Evolutionary conservation across 2,329 filamentous ascomycete species (phyloP), one percentile per base, ranked within the genome.

Genomic region (Talaromyces atroroseus): DNA sequence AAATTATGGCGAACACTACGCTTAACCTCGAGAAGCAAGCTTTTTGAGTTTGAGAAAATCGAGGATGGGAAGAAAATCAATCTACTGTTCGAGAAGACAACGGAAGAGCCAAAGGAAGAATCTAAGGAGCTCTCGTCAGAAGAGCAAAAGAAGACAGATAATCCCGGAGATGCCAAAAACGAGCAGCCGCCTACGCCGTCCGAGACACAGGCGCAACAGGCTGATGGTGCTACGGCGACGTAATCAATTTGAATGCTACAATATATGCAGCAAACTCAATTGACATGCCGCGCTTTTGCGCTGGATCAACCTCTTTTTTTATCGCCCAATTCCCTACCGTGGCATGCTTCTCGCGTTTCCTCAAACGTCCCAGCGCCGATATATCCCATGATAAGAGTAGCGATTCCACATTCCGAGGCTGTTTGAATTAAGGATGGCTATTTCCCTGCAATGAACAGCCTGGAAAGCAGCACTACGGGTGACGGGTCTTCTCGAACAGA

Each of bases 1-100:
- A 92, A 95, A 71, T 88, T 85, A 56, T 99, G 94, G 94, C 84
- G 92, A 63, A 89, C 90, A 5, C 76, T 99, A 60, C 85, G 94
- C 52, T 82, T 95, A 61, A 88, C 90, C 10, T 85, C 88, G 56
- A 84, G 84, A 61, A 84, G 80, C 56, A 88, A 87, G 64, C 80
- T 97, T 62, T 81, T 84, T 46, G 76, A 85, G 20, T 94, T 97
- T 70, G 92, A 97, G 71, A 90, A 88, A 71, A 88, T 96, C 49
- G 91, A 96, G 55, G 86, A 91, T 62, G 86, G 88, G 42, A 88
- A 88, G 67, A 89, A 90, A 61, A 68, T 85, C 59, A 76, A 81
- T 59, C 70, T 74, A 58, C 73, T 82, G 58, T 79, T 80, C 57
- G 73, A 73, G 54, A 58, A 49, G 12, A 58, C 63, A 23, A 36